Percentiles rank a stretch among this genome's conserved stretches.
Conservation (phyloP, 2,329 filamentous ascomycete genomes). For the Curvularia sp. region DNA sequence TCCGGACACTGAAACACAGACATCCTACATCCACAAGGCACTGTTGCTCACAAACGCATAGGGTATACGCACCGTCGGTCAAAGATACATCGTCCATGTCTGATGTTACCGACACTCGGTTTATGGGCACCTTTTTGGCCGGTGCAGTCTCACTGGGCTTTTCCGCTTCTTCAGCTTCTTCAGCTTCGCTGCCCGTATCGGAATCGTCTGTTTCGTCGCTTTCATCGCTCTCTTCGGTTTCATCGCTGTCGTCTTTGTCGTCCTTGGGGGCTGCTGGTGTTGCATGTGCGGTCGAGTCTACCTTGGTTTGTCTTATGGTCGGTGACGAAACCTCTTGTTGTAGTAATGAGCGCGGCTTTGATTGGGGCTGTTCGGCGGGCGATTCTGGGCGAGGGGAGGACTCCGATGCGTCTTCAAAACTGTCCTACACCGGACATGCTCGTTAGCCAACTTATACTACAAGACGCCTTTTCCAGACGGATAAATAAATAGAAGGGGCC, state of each 20-base stretch:
- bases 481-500: not conserved
- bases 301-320: slow-evolving; percentile 33
- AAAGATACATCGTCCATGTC: slow-evolving; percentile 71
- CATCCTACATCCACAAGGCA: slow-evolving; percentile 12
- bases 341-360: slow-evolving; percentile 63
- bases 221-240: slow-evolving; percentile 20
- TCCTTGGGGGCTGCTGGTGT: slow-evolving; percentile 25
- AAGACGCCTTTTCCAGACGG: not conserved
- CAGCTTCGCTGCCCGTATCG: slow-evolving; percentile 19
- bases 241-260: slow-evolving; percentile 18
- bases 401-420: slow-evolving; percentile 82
- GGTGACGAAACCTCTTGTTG: slow-evolving; percentile 45
- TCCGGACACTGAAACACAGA: slow-evolving; percentile 3
- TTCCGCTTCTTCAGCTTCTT: slow-evolving; percentile 12
- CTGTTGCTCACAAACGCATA: slow-evolving; percentile 17
- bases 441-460: slow-evolving; percentile 21
- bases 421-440: slow-evolving; percentile 61
- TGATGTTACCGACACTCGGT: slow-evolving; percentile 63
- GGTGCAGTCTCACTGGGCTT: slow-evolving; percentile 23
- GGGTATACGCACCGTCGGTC: slow-evolving; percentile 58
- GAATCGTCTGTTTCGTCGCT: slow-evolving; percentile 19
- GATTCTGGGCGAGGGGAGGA: slow-evolving; percentile 54
- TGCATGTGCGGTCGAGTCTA: slow-evolving; percentile 33
- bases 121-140: slow-evolving; percentile 59
- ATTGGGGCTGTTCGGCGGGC: slow-evolving; percentile 46